Conservation (phyloP, 768 basidiomycete genomes). For the Kwoniella sp. region DNA sequence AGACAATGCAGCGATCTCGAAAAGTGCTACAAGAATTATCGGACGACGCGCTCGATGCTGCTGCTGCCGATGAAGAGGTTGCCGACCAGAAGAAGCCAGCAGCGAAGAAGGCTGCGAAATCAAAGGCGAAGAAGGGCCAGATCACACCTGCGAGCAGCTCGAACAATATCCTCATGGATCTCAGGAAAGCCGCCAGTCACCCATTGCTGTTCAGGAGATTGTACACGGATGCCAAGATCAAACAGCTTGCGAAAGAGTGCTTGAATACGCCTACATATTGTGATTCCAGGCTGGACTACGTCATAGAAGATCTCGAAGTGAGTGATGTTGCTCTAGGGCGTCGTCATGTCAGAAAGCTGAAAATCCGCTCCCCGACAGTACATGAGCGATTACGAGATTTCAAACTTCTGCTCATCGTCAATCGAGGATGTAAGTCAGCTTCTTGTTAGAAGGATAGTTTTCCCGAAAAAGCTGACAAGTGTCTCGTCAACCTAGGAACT, state of each 20-base stretch:
- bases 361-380: slow-evolving; percentile 58
- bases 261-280: slow-evolving; percentile 91
- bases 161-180: slow-evolving; percentile 94
- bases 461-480: no score
- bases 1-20: slow-evolving; percentile 79
- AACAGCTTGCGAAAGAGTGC: slow-evolving; percentile 74
- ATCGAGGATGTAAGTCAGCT: slow-evolving; percentile 72
- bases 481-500: no score
- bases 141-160: slow-evolving; percentile 55
- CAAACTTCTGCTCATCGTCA: slow-evolving; percentile 69
- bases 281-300: slow-evolving; percentile 75
- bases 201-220: slow-evolving; percentile 90
- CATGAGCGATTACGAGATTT: slow-evolving; percentile 96
- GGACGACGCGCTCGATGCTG: slow-evolving; percentile 51
- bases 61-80: slow-evolving; percentile 53
- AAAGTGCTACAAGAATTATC: slow-evolving; percentile 61
- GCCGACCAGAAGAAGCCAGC: slow-evolving; percentile 38
- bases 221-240: slow-evolving; percentile 76
- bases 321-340: slow-evolving; percentile 20
- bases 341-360: slow-evolving; percentile 55
- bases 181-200: slow-evolving; percentile 93
- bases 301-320: slow-evolving; percentile 89
- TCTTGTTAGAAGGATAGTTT: background rate
- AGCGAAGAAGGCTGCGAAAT: slow-evolving; percentile 56
- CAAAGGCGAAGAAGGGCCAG: slow-evolving; percentile 54